phyloP scores from a whole-genome alignment of 768 basidiomycete genomes.

The Lentinus brumalis region DNA sequence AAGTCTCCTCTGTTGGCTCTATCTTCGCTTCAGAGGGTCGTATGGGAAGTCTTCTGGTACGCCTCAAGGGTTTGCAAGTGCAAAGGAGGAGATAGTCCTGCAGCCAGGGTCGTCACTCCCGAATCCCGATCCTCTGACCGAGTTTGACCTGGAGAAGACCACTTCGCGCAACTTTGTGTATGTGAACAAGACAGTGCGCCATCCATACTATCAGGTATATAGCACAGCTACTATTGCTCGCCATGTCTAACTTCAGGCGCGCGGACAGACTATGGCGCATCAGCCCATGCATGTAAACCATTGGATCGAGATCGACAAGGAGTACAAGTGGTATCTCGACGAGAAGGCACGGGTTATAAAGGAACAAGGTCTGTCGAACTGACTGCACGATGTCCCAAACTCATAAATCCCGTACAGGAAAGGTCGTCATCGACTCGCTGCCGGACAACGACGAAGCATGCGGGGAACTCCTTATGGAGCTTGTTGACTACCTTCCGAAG shows the following conservation, averaged over 20 bases:
- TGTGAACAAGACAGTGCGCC: constrained; percentile 25
- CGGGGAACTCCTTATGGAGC: constrained; percentile 32
- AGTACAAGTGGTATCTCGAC: constrained; percentile 35
- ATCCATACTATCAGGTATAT: constrained; percentile 24
- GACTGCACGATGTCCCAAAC: background rate
- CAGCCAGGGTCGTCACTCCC: constrained; percentile 2
- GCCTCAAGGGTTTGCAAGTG: too few species aligned
- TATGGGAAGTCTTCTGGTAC: too few species aligned
- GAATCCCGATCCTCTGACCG: constrained; percentile 19
- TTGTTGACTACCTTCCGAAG: constrained; percentile 37
- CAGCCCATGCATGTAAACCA: constrained; percentile 39
- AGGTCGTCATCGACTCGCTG: constrained; percentile 32
- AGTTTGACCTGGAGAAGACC: constrained; percentile 21
- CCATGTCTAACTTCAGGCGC: background rate
- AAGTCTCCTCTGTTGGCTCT: too few species aligned
- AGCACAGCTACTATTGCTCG: background rate
- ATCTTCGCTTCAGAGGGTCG: too few species aligned
- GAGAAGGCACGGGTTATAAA: constrained; percentile 34
- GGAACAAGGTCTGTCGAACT: constrained; percentile 26
- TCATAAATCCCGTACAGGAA: constrained; percentile 8
- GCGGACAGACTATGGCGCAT: constrained; percentile 34
- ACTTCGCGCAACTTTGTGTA: constrained; percentile 21
- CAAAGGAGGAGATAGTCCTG: background rate
- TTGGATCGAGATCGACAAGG: constrained; percentile 41
- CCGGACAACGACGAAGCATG: constrained; percentile 39